Conservation (phyloP, 2,329 filamentous ascomycete species). For the Ophiostoma ips region DNA sequence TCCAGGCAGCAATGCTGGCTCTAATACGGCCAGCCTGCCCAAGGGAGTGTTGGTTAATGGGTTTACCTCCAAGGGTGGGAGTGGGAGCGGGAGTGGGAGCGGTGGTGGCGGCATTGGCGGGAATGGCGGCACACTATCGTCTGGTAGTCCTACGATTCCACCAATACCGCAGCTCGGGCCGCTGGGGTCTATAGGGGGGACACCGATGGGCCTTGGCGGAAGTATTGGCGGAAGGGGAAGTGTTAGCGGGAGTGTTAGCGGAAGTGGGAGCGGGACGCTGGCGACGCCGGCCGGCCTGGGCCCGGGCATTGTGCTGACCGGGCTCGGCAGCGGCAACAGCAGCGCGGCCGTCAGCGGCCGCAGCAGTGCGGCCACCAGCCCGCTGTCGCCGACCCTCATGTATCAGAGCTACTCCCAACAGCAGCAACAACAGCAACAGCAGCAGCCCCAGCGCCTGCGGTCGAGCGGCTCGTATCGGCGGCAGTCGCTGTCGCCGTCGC, state of each 20-base stretch:
- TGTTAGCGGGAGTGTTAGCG: no score
- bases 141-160: neutral
- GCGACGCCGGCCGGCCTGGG: neutral
- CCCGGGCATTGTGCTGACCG: neutral
- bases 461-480: constrained; percentile 38
- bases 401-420: constrained; percentile 5
- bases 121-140: constrained; percentile 1
- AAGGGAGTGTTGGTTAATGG: constrained; percentile 40
- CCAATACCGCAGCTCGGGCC: neutral
- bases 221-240: neutral
- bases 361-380: constrained; percentile 15
- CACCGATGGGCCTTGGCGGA: no score
- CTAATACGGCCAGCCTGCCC: constrained; percentile 31
- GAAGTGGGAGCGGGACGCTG: no score
- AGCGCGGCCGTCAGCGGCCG: constrained; percentile 5
- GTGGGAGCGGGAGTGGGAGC: constrained; percentile 10
- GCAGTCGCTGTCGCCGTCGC: constrained; percentile 73
- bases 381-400: constrained; percentile 16
- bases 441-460: constrained; percentile 3
- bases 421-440: constrained; percentile 8
- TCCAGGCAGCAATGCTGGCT: constrained; percentile 13
- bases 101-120: neutral
- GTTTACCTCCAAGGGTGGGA: constrained; percentile 23
- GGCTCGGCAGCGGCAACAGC: constrained; percentile 16
- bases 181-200: neutral